Base-by-base conservation (phyloP, 371 early-diverging fungal genomes). In the Vairimorpha ceranae region DNA sequence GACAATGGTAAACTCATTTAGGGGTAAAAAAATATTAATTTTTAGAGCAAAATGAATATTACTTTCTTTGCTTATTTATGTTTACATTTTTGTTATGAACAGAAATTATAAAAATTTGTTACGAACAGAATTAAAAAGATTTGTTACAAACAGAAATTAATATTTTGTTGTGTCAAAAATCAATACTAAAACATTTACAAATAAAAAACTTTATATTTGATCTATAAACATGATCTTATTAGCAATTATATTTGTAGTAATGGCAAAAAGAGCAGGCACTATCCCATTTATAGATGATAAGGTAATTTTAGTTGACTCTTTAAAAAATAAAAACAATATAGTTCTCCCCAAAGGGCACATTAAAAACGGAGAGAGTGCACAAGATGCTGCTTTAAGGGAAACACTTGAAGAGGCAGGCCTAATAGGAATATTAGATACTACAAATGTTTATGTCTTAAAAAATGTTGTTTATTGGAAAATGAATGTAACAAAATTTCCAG, bases 331-430 rank as follows among this genome's bases (percentile, higher is more conserved):
- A 21, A 45, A 67, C 10, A 70, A 75, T 30, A 41, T 74, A 27
- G 73, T 80, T 15, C 65, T 83, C 21, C 83, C 83, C 0, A 83
- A 83, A 59, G 83, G 83, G 29, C 65, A 74, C 1, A 67, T 79
- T n/a, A 68, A 79, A 23, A 72, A 72, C 17, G 21, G 25, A 6
- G 83, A 83, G 61, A 67, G 19, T 15, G 38, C 38, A 21, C 56
- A 56, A 66, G 65, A 76, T 15, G 66, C 81, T 38, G 83, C 83
- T 25, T 48, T 59, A 61, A 75, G 79, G 73, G 83, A 83, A 45
- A 73, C 81, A 0, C 0, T 72, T 14, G 83, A 83, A 68, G 83
- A 83, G 58, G 45, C 52, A 6, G 83, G 83, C 27, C 12, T 70
- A 10, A 70, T 67, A 48, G 81, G 83, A 3, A 52, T 36, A 12